A percentile compares a stretch with the other conserved stretches of the same genome.
These are phyloP conservation scores for Stemphylium beticola DNA, from an alignment of 2,329 filamentous ascomycete species.

Conservation along the genomic window DNA sequence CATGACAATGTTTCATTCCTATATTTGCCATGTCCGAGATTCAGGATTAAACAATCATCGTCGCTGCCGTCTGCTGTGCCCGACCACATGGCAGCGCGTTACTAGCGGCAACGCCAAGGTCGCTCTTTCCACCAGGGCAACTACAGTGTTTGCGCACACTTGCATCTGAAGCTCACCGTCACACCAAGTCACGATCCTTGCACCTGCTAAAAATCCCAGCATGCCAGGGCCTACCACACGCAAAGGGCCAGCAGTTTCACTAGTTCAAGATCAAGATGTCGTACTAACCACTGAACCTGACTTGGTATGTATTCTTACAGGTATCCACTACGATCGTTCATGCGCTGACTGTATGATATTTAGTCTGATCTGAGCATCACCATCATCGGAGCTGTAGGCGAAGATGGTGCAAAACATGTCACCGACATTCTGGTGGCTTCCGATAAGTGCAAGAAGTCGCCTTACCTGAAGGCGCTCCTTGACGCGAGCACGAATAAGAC, in stretches of 20 bases:
- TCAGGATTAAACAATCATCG: not conserved
- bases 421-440: constrained; percentile 17
- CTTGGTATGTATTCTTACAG: not conserved
- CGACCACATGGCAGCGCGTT: not conserved
- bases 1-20: not conserved
- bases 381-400: constrained; percentile 8
- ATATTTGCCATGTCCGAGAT: not conserved
- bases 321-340: no score
- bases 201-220: not conserved
- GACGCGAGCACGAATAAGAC: constrained; percentile 4
- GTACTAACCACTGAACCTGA: constrained; percentile 6
- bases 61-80: not conserved
- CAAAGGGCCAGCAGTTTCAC: constrained; percentile 1
- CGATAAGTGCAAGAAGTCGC: constrained; percentile 9
- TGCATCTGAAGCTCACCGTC: not conserved
- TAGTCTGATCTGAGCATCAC: constrained; percentile 17
- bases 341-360: not conserved
- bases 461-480: constrained; percentile 12
- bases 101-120: constrained; percentile 14
- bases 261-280: constrained; percentile 18
- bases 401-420: constrained; percentile 14
- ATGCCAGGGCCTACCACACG: constrained; percentile 6
- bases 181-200: no score
- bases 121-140: not conserved
- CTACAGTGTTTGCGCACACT: not conserved